Conservation (phyloP, 257 asterid species). For the Vinca minor region DNA sequence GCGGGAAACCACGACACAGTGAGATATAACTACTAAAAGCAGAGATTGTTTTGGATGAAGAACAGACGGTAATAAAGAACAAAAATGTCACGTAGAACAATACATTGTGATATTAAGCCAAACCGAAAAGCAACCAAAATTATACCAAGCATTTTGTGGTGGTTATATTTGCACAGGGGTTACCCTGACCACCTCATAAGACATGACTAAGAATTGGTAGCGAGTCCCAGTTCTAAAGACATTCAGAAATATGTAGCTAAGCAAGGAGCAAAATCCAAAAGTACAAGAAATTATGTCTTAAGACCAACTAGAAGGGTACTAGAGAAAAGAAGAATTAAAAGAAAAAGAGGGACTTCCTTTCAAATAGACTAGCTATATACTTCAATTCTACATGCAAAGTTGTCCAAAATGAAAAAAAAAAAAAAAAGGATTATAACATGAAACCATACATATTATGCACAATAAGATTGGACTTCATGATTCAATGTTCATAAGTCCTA, state of each 20-base stretch:
- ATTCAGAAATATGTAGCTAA: no score
- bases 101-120: not conserved
- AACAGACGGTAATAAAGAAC: not conserved
- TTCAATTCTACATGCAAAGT: not conserved
- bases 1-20: not conserved
- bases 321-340: not conserved
- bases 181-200: no score
- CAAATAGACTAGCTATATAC: no score
- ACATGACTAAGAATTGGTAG: no score
- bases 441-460: not conserved
- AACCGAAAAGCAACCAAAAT: not conserved
- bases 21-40: not conserved
- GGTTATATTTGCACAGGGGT: not conserved
- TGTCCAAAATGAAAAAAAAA: not conserved
- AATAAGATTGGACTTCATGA: not conserved
- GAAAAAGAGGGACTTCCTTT: not conserved
- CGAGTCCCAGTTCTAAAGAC: no score
- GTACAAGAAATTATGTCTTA: not conserved
- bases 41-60: not conserved
- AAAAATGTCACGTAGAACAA: not conserved
- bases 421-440: not conserved
- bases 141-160: not conserved
- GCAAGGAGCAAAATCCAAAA: not conserved
- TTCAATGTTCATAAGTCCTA: no score
- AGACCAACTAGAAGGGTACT: not conserved